Conservation (phyloP, 768 basidiomycete species). For the Nidularia pulvinata region DNA sequence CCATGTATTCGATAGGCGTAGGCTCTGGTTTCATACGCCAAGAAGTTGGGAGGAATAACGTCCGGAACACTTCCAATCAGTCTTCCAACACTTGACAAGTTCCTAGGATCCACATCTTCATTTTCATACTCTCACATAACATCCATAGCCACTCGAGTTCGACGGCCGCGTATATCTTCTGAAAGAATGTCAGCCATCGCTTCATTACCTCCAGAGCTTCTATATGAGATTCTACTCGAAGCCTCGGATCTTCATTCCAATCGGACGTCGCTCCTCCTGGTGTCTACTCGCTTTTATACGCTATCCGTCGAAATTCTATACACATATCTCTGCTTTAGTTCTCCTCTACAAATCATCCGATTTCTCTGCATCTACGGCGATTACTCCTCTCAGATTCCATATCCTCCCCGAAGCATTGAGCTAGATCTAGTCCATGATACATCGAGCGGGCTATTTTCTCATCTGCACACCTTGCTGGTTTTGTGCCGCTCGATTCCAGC, state of each 20-base stretch:
- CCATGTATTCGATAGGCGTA: no score
- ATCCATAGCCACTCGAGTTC: no score
- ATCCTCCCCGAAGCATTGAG: constrained; percentile 12
- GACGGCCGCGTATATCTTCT: no score
- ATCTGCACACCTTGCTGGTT: constrained; percentile 12
- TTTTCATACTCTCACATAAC: no score
- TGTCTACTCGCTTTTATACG: constrained; percentile 11
- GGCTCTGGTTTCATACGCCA: no score
- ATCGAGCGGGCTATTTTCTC: constrained; percentile 9
- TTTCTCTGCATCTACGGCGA: constrained; percentile 12
- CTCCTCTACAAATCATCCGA: constrained; percentile 10
- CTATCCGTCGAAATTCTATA: constrained; percentile 13
- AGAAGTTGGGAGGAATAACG: no score
- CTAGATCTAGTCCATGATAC: constrained; percentile 11
- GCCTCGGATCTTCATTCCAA: constrained; percentile 1
- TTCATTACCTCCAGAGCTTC: constrained; percentile 13
- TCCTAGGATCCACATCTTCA: no score
- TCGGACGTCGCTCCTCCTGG: constrained; percentile 8
- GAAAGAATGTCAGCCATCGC: no score
- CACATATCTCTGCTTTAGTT: constrained; percentile 13
- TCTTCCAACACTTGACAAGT: no score
- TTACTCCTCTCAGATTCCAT: constrained; percentile 4
- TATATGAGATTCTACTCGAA: constrained; percentile 11
- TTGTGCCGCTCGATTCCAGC: constrained; percentile 6
- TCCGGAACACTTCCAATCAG: no score